A percentile compares a stretch with the other conserved stretches of the same genome.
Evolutionary conservation across 2,329 filamentous ascomycete genomes (phyloP).

Genomic region (Paracoccidioides lutzii): DNA sequence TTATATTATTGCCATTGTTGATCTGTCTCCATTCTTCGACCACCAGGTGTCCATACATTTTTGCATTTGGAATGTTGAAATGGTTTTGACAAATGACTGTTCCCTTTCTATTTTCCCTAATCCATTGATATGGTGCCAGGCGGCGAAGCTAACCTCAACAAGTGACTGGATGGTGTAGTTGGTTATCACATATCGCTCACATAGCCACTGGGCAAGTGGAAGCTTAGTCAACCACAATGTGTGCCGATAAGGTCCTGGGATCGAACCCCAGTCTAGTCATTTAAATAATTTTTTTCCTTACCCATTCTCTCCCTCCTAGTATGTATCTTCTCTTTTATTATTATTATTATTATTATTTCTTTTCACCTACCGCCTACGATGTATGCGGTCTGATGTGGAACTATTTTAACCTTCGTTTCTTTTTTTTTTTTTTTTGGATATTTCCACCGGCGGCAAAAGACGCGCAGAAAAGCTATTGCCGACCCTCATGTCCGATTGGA

Average conservation of each 20-base stretch:
- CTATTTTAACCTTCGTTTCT: too few relatives aligned
- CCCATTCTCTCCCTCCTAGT: conserved; percentile 7
- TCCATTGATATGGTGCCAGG: too few relatives aligned
- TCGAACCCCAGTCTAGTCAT: conserved; percentile 11
- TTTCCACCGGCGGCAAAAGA: not conserved
- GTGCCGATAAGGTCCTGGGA: conserved; percentile 15
- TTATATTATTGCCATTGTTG: too few relatives aligned
- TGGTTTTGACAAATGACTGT: too few relatives aligned
- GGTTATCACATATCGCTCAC: conserved; percentile 5
- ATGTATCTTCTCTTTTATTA: too few relatives aligned
- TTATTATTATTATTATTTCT: not conserved
- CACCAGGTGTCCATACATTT: too few relatives aligned
- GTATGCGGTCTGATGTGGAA: too few relatives aligned
- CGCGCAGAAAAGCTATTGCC: not conserved
- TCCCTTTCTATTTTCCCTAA: too few relatives aligned
- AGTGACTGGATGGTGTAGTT: conserved; percentile 4
- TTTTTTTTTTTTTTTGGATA: not conserved
- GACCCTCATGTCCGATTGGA: not conserved
- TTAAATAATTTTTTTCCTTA: conserved; percentile 7
- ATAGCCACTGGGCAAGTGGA: not conserved
- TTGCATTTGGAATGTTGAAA: too few relatives aligned
- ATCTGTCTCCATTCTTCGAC: too few relatives aligned
- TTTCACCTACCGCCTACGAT: too few relatives aligned
- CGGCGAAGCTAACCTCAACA: not conserved
- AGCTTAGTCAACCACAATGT: not conserved